Evolutionary conservation across 768 basidiomycete species (phyloP).

Genomic region (Trametes villosa): DNA sequence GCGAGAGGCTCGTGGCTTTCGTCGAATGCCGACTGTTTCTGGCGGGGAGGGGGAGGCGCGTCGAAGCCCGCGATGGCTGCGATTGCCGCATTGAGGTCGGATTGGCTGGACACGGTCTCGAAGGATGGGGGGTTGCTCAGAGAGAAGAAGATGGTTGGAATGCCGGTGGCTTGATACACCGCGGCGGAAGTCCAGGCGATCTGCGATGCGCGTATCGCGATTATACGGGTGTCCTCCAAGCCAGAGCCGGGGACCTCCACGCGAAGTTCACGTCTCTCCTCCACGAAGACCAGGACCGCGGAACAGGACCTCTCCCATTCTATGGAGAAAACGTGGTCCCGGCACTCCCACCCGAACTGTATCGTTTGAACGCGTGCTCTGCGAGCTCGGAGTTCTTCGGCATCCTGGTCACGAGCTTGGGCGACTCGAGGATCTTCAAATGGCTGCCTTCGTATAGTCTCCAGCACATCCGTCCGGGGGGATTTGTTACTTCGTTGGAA

Average conservation of each 20-base stretch:
- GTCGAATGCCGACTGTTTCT: slow-evolving; percentile 44
- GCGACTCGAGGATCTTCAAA: slow-evolving; percentile 46
- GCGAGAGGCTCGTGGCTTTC: slow-evolving; percentile 46
- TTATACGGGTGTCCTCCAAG: slow-evolving; percentile 30
- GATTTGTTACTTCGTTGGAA: slow-evolving; percentile 26
- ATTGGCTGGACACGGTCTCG: slow-evolving; percentile 28
- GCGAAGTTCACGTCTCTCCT: slow-evolving; percentile 52
- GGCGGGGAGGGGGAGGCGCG: slow-evolving; percentile 28
- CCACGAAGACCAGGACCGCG: slow-evolving; percentile 41
- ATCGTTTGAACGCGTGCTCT: slow-evolving; percentile 42
- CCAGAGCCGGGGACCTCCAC: slow-evolving; percentile 36
- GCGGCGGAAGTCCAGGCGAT: slow-evolving; percentile 46
- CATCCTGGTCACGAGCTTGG: slow-evolving; percentile 40
- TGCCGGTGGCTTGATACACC: slow-evolving; percentile 29
- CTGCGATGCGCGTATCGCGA: slow-evolving; percentile 50
- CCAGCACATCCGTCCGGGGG: slow-evolving; percentile 38
- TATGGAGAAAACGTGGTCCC: slow-evolving; percentile 59
- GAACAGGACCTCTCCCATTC: slow-evolving; percentile 53
- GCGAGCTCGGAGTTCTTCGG: slow-evolving; percentile 35
- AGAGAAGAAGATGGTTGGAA: slow-evolving; percentile 44
- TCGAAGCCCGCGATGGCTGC: not conserved
- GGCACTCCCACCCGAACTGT: slow-evolving; percentile 67
- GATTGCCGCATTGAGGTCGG: not conserved
- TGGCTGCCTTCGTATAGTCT: slow-evolving; percentile 38
- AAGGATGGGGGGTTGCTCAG: slow-evolving; percentile 48